Evolutionary conservation across 2,329 filamentous ascomycete genomes (phyloP).

Genomic region (Colletotrichum lupini): DNA sequence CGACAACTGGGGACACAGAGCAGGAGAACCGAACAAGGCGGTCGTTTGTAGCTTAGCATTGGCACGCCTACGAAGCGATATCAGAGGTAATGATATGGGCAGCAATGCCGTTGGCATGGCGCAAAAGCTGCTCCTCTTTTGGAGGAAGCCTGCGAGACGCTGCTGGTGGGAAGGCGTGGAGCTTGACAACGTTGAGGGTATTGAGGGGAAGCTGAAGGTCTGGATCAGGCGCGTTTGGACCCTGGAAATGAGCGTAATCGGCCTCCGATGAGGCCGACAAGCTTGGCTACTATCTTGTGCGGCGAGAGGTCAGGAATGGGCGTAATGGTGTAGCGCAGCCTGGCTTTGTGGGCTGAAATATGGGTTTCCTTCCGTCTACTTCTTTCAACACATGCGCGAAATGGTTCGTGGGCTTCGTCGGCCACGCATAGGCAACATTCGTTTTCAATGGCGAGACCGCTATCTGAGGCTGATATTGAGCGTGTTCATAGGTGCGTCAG

Average conservation of each 20-base stretch:
- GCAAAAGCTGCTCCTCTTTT: constrained; percentile 96
- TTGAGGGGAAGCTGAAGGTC: constrained; percentile 92
- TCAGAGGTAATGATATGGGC: constrained; percentile 80
- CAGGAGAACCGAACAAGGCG: constrained; percentile 97
- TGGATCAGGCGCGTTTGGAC: constrained; percentile 99
- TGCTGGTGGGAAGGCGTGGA: constrained; percentile 99
- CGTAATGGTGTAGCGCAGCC: constrained; percentile 12
- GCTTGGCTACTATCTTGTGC: background rate
- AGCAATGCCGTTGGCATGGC: constrained; percentile 94
- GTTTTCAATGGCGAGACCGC: background rate
- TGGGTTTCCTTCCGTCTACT: constrained; percentile 14
- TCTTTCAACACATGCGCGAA: background rate
- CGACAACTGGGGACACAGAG: constrained; percentile 94
- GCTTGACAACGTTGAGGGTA: constrained; percentile 87
- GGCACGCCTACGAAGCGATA: constrained; percentile 91
- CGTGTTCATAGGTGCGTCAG: background rate
- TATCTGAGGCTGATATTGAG: background rate
- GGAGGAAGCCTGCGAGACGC: constrained; percentile 93
- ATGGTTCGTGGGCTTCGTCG: background rate
- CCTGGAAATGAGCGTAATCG: constrained; percentile 96
- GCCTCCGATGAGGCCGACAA: constrained; percentile 69
- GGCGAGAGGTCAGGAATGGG: background rate
- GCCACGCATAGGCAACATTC: background rate
- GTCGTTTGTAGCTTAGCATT: constrained; percentile 97
- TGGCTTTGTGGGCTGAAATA: constrained; percentile 4